Percentiles rank a stretch among this genome's conserved stretches.
phyloP scores from a whole-genome alignment of 2,329 filamentous ascomycete species.

The Sclerotinia nivalis region DNA sequence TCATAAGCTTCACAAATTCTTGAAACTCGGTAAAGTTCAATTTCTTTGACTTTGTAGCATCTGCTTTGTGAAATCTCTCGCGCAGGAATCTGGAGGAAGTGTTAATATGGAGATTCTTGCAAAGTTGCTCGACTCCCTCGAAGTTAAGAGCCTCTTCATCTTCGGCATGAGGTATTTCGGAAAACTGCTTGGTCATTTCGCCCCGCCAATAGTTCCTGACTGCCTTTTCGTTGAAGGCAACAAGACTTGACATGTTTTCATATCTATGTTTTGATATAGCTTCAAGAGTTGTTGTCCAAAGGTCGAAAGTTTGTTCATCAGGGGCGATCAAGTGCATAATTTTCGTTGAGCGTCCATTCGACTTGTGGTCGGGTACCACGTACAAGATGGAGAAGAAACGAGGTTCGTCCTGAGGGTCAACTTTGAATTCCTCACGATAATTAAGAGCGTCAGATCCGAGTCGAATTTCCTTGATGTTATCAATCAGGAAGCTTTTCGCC shows the following conservation, averaged over 20 bases:
- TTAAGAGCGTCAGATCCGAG: conserved; percentile 81
- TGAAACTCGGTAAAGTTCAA: conserved; percentile 82
- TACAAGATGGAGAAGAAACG: conserved; percentile 93
- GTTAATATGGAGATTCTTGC: conserved; percentile 89
- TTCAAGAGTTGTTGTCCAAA: conserved; percentile 84
- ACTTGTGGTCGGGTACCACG: conserved; percentile 67
- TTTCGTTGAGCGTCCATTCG: conserved; percentile 70
- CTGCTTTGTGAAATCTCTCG: conserved; percentile 72
- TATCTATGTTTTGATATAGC: conserved; percentile 83
- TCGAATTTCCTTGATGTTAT: conserved; percentile 91
- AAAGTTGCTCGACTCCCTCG: conserved; percentile 76
- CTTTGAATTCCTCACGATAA: conserved; percentile 80
- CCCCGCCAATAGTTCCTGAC: conserved; percentile 82
- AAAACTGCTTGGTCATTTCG: conserved; percentile 73
- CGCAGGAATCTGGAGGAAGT: conserved; percentile 74
- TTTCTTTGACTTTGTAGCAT: conserved; percentile 61
- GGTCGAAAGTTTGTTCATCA: conserved; percentile 66
- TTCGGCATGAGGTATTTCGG: conserved; percentile 50
- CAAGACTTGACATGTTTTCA: conserved; percentile 85
- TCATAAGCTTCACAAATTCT: conserved; percentile 79
- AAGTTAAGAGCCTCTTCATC: conserved; percentile 75
- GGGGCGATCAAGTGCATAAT: conserved; percentile 85
- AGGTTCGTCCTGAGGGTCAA: conserved; percentile 65
- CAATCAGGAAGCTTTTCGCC: conserved; percentile 86
- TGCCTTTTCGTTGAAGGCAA: conserved; percentile 80